Percentiles rank a stretch among this genome's conserved stretches.
phyloP scores from a whole-genome alignment of 163 green algal species.

The Scenedesmus sp. region DNA sequence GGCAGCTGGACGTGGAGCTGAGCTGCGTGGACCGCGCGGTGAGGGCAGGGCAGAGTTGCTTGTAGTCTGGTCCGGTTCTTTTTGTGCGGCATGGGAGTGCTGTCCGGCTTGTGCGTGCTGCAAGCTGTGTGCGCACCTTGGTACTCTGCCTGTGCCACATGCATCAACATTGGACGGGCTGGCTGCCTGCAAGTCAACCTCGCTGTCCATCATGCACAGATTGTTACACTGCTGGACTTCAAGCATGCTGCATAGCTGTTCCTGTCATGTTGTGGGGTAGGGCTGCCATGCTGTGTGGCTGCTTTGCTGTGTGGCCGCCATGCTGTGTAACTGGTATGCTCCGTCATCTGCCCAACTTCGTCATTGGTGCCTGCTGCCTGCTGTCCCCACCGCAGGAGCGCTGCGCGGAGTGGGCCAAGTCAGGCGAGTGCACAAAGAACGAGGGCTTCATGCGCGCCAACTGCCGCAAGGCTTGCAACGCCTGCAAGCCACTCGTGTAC shows the following conservation, averaged over 20 bases:
- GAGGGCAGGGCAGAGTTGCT: background rate
- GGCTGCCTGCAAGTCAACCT: too few relatives aligned
- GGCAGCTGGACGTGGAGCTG: constrained; percentile 25
- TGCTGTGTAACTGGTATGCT: too few relatives aligned
- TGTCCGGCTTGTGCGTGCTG: background rate
- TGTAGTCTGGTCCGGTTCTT: background rate
- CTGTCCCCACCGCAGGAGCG: background rate
- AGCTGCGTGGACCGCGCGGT: constrained; percentile 35
- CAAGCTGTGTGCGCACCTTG: background rate
- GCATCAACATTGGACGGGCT: too few relatives aligned
- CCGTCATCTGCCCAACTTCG: too few relatives aligned
- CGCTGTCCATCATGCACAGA: too few relatives aligned
- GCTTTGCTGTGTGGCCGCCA: too few relatives aligned
- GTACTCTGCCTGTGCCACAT: too few relatives aligned
- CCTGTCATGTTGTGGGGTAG: too few relatives aligned
- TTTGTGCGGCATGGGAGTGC: background rate
- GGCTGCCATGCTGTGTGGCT: too few relatives aligned
- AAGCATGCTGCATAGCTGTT: too few relatives aligned
- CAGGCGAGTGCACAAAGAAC: constrained; percentile 76
- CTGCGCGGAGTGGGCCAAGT: constrained; percentile 63
- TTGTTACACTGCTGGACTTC: too few relatives aligned
- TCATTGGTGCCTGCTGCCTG: background rate
- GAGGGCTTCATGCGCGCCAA: constrained; percentile 66
- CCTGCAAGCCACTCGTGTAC: constrained; percentile 37
- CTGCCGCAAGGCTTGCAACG: constrained; percentile 51